These are phyloP conservation scores for Eryngium alpinum DNA, from an alignment of 140 eudicot genomes.

Conservation along the genomic window DNA sequence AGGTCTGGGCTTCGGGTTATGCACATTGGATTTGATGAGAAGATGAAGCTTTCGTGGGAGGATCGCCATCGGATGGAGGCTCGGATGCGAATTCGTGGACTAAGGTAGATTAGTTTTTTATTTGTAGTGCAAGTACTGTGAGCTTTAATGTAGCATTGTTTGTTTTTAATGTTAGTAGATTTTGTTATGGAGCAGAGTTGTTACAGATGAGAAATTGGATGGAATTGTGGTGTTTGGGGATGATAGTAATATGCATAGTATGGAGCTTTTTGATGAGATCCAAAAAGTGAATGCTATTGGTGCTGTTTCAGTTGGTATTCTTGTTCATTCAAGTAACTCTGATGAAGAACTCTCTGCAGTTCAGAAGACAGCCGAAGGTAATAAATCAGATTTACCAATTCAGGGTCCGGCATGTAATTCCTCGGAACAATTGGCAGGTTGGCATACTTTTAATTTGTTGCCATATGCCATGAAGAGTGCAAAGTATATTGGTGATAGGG, in stretches of 20 bases:
- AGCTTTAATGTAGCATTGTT: conserved; percentile 1
- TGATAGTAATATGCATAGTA: conserved; percentile 92
- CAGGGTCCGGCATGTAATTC: conserved; percentile 97
- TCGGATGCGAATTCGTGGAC: conserved; percentile 64
- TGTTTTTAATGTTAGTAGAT: conserved; percentile 18
- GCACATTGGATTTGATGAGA: conserved; percentile 63
- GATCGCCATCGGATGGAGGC: conserved; percentile 74
- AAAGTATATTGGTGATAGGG: conserved; percentile 76
- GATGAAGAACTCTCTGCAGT: conserved; percentile 38
- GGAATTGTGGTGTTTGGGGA: conserved; percentile 91
- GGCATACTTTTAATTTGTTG: conserved; percentile 64
- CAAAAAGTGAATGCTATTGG: conserved; percentile 87
- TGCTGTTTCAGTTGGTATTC: conserved; percentile 84
- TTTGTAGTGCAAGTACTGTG: background rate
- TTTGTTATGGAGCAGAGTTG: conserved; percentile 44
- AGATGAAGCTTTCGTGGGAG: conserved; percentile 79
- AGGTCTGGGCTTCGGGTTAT: conserved; percentile 45
- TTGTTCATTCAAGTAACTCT: conserved; percentile 58
- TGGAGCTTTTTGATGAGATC: conserved; percentile 91
- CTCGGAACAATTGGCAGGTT: conserved; percentile 69
- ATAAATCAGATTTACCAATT: conserved; percentile 47
- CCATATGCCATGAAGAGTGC: conserved; percentile 58
- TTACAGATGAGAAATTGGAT: conserved; percentile 69
- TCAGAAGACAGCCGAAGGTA: conserved; percentile 35
- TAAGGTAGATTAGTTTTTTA: conserved; percentile 44